A percentile compares a stretch with the other conserved stretches of the same genome.
phyloP scores from a whole-genome alignment of 805 yeast species.

The Lipomyces chichibuensis region DNA sequence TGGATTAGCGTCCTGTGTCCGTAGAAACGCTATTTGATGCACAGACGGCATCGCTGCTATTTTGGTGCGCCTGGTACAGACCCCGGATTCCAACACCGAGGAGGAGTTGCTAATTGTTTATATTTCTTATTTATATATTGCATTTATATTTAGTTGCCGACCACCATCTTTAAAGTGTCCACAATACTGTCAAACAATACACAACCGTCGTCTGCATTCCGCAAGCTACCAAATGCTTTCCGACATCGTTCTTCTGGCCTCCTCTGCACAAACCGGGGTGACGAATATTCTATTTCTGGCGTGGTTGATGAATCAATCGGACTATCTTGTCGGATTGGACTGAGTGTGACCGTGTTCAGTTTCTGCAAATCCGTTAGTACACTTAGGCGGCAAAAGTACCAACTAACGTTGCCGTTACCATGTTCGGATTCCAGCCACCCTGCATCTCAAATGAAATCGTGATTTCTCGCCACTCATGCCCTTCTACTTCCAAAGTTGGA shows the following conservation, averaged over 20 bases:
- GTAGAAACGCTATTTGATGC: background rate
- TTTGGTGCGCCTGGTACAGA: background rate
- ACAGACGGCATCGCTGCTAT: constrained; percentile 4
- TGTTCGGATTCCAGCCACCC: constrained; percentile 3
- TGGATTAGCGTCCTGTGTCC: background rate
- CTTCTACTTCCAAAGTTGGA: background rate
- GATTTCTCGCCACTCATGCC: constrained; percentile 2
- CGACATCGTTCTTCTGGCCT: background rate
- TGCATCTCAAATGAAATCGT: background rate
- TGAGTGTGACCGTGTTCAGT: constrained; percentile 3
- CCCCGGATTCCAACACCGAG: background rate
- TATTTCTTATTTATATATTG: background rate
- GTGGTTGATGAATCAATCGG: background rate
- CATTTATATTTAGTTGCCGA: background rate
- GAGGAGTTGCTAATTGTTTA: background rate
- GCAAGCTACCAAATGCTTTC: background rate
- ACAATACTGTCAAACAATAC: background rate
- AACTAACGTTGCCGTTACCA: background rate
- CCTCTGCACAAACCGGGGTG: background rate
- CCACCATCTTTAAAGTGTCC: background rate
- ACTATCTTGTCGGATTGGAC: background rate
- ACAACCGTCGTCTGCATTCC: too few relatives aligned
- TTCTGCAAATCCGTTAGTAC: background rate
- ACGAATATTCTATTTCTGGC: background rate
- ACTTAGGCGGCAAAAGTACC: background rate